Evolutionary conservation across 805 yeast genomes (phyloP), one percentile per base, ranked within the genome.

Genomic region (Yarrowia sp.): DNA sequence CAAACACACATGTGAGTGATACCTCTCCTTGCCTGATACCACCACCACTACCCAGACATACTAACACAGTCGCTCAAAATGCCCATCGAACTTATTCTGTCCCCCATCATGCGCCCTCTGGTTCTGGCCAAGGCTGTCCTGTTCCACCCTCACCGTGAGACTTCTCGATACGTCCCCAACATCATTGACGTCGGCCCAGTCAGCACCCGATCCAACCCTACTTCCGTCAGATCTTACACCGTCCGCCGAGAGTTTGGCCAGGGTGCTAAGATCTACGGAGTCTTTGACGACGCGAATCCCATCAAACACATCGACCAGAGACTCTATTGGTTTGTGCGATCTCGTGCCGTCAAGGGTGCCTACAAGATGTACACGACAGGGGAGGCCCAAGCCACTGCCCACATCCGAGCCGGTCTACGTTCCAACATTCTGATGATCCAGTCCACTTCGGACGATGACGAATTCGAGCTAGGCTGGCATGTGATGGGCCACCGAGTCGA

Each of bases 331-430:
- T 82, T 83, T 75, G 79, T 78, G 14, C 78, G 88, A 68, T 84
- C 88, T n/a, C 78, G 88, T 67, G 86, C 88, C 4, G 88, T 85
- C 60, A 85, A 84, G 73, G 88, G 89, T 58, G 86, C 87, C 1
- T 85, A 84, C 75, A 83, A 81, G 71, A 80, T 85, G 84, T 84
- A 77, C 69, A 78, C 82, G 9, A 74, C 80, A 10, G 84, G 82
- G 18, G 81, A 79, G 68, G 86, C 83, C 67, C 83, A 81, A 68
- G 87, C 87, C 1, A 81, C 83, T 51, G 88, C 86, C 5, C 79
- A 84, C 10, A 68, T 84, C 17, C 77, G 88, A 67, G 88, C 88
- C 2, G 88, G 88, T 7, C 76, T 84, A 60, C 76, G 87, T 70
- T 83, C 87, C 51, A 85, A 85, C 70, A 83, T 85, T 18, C 75